phyloP scores from a whole-genome alignment of 1,284 basidiomycete species.

The Puccinia polysora region DNA sequence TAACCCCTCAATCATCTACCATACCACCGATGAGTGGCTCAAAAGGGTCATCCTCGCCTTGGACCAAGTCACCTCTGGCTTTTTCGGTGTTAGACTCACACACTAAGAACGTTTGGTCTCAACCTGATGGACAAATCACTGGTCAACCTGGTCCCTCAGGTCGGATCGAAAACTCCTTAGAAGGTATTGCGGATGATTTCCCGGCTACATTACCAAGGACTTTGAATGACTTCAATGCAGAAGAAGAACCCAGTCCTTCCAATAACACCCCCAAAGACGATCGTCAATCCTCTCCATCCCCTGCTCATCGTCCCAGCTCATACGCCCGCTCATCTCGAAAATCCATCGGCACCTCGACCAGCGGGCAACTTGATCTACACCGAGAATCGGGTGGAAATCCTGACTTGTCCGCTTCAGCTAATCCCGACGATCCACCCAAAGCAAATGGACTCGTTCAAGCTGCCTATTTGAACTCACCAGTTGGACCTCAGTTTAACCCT shows the following conservation, averaged over 20 bases:
- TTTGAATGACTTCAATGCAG: constrained; percentile 43
- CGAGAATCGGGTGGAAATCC: background rate
- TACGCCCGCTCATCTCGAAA: background rate
- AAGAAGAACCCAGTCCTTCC: constrained; percentile 29
- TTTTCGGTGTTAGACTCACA: constrained; percentile 42
- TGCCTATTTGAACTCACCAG: constrained; percentile 9
- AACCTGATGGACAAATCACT: constrained; percentile 43
- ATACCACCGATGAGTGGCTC: constrained; percentile 16
- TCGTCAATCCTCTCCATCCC: background rate
- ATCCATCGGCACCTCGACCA: background rate
- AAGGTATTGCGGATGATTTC: constrained; percentile 42
- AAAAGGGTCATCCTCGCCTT: constrained; percentile 38
- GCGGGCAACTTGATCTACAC: background rate
- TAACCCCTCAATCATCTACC: constrained; percentile 30
- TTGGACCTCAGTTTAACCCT: background rate
- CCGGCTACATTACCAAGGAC: constrained; percentile 37
- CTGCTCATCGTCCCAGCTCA: background rate
- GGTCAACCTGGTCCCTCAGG: constrained; percentile 22
- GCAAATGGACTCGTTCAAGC: constrained; percentile 18
- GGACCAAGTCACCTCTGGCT: constrained; percentile 37
- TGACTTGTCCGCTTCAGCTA: constrained; percentile 12
- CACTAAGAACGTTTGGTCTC: constrained; percentile 42
- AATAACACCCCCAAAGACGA: too few relatives aligned
- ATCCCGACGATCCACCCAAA: constrained; percentile 19
- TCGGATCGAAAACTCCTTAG: constrained; percentile 40